phyloP scores from a whole-genome alignment of 345 rosid species.

The Iberis pinnata region DNA sequence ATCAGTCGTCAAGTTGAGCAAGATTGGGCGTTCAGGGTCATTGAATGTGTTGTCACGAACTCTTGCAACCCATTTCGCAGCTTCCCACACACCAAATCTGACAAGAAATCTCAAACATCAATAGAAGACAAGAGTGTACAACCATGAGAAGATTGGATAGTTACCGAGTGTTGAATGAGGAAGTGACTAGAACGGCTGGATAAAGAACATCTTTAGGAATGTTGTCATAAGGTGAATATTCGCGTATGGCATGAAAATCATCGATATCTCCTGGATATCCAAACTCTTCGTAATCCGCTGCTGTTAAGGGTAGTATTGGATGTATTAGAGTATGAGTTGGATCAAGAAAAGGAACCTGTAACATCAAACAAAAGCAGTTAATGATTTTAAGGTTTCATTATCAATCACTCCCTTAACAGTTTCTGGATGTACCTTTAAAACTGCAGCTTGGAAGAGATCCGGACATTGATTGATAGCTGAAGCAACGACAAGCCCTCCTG shows the following conservation, averaged over 20 bases:
- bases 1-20: constrained; percentile 67
- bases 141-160: constrained; percentile 6
- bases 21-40: constrained; percentile 56
- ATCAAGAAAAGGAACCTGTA: constrained; percentile 88
- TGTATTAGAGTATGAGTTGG: constrained; percentile 72
- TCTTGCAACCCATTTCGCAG: constrained; percentile 82
- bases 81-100: constrained; percentile 97
- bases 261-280: constrained; percentile 74
- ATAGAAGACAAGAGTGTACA: neutral
- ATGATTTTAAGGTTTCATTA: neutral
- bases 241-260: constrained; percentile 65
- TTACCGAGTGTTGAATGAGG: constrained; percentile 81
- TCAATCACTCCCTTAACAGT: neutral
- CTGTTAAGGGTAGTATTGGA: constrained; percentile 72
- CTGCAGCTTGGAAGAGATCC: constrained; percentile 64
- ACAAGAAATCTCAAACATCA: constrained; percentile 16
- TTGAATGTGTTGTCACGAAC: constrained; percentile 65
- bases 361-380: constrained; percentile 4
- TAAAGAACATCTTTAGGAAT: constrained; percentile 63
- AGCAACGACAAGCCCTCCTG: constrained; percentile 90
- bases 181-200: constrained; percentile 73
- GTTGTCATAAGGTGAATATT: constrained; percentile 82
- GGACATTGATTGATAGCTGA: constrained; percentile 74
- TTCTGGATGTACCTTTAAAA: constrained; percentile 51
- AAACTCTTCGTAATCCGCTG: constrained; percentile 84